Evolutionary conservation across 495 filamentous ascomycete species (phyloP).

Genomic region (Aspergillus sclerotiicarbonarius): DNA sequence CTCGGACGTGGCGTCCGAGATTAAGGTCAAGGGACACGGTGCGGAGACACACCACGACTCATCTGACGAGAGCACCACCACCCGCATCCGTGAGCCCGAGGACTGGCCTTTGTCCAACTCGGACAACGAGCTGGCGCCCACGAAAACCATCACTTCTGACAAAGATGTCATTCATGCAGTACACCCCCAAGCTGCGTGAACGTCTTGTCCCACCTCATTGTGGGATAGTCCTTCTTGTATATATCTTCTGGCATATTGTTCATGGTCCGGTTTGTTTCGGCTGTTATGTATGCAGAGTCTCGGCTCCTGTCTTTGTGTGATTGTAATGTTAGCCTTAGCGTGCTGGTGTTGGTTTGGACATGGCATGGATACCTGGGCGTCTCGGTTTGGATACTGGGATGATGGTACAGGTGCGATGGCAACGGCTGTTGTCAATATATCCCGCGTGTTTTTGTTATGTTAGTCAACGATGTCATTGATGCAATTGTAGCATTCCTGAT

Average conservation of each 20-base stretch:
- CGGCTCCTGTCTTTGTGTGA: not conserved
- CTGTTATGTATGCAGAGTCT: not conserved
- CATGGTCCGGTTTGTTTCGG: not conserved
- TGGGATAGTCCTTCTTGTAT: no score
- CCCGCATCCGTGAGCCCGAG: not conserved
- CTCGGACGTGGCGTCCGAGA: conserved; percentile 17
- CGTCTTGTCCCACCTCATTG: no score
- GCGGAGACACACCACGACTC: not conserved
- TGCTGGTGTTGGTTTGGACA: conserved; percentile 3
- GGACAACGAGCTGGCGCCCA: not conserved
- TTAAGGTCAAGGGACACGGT: conserved; percentile 1
- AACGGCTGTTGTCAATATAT: not conserved
- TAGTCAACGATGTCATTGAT: no score
- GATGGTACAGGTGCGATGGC: not conserved
- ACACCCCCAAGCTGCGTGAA: conserved; percentile 1
- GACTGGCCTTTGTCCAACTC: not conserved
- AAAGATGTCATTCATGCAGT: not conserved
- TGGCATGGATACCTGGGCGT: conserved; percentile 14
- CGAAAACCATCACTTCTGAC: conserved; percentile 10
- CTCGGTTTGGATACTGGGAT: conserved; percentile 5
- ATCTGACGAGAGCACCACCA: not conserved
- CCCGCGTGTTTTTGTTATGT: not conserved
- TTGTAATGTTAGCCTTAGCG: conserved; percentile 6
- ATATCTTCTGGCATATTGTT: conserved; percentile 5
- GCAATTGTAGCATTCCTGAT: no score